Evolutionary conservation across 176 grass and related monocot species (phyloP), one percentile per base, ranked within the genome.

Genomic region (Phragmites australis): DNA sequence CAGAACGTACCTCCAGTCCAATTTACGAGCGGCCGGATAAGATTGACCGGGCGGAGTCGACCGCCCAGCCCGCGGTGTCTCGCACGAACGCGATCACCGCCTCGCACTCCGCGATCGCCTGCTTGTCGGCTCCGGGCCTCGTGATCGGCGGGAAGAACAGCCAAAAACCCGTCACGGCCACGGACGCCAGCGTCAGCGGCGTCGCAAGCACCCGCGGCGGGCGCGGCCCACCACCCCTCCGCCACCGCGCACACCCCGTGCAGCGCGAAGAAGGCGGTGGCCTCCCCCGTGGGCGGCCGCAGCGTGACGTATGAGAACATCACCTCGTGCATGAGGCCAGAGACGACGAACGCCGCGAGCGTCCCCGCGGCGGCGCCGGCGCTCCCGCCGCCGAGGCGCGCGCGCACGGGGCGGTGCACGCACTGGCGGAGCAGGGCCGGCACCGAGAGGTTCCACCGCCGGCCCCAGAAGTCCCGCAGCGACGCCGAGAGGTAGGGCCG

Each of bases 391-490:
- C 85, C 93, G 48, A 68, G 64, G 39, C 63, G n/a, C 26, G 74
- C 74, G 46, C 87, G 81, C 46, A 96, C 82, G 37, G 90, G 93
- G 53, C 37, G 74, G 87, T 84, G 83, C 26, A 96, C 82, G 45
- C 84, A 81, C 43, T 54, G 87, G 9, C 93, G 84, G 68, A 96
- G 93, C 74, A 90, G 51, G 6, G 85, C 82, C 21, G 85, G 64
- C 15, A 96, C 90, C 39, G 82, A 78, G 12, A 92, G 68, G 82
- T 96, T 96, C 93, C 93, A 96, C 18, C 93, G 60, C 25, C 93
- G 85, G 15, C 90, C 90, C 93, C 87, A 96, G 57, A 90, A 92
- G 25, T 96, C 93, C 3, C 78, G 29, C 3, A 93, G 79, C 17
- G 88, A 89, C 1, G 70, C 17, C 0, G 93, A 75, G 9, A 89